A percentile compares a stretch with the other conserved stretches of the same genome.
phyloP scores from a whole-genome alignment of 1,139 yeast genomes.

The Protomyces lactucae-debilis region DNA sequence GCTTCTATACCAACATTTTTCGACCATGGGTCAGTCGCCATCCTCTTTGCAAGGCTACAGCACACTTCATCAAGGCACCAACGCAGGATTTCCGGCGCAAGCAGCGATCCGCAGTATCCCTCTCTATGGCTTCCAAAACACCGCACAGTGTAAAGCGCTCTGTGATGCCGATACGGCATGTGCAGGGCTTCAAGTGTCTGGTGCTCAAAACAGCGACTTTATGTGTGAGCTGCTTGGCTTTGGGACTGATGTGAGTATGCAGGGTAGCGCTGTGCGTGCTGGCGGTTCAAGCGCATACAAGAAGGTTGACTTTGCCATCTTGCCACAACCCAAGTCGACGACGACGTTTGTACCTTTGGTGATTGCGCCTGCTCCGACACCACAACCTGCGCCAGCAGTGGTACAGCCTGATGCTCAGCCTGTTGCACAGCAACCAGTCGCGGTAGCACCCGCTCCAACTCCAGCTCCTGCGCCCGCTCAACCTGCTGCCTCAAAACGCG shows the following conservation, averaged over 20 bases:
- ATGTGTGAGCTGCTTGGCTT: not conserved
- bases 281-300: not conserved
- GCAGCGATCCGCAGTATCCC: not conserved
- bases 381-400: not conserved
- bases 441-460: not conserved
- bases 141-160: not conserved
- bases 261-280: not conserved
- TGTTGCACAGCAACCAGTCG: not conserved
- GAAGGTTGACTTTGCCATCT: not conserved
- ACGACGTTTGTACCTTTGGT: not conserved
- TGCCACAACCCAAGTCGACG: not conserved
- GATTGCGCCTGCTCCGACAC: not conserved
- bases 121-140: not conserved
- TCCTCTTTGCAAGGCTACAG: not conserved
- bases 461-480: not conserved
- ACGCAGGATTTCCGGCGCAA: not conserved
- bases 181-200: not conserved
- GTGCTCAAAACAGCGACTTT: not conserved
- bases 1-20: too few species aligned
- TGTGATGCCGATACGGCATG: not conserved
- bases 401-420: not conserved
- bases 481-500: slow-evolving; percentile 15
- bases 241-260: not conserved
- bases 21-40: not conserved
- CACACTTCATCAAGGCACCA: not conserved